Percentiles rank a stretch among this genome's conserved stretches.
These are phyloP conservation scores for Pinus albicaulis DNA, from an alignment of 75 land plant species.

Conservation along the genomic window DNA sequence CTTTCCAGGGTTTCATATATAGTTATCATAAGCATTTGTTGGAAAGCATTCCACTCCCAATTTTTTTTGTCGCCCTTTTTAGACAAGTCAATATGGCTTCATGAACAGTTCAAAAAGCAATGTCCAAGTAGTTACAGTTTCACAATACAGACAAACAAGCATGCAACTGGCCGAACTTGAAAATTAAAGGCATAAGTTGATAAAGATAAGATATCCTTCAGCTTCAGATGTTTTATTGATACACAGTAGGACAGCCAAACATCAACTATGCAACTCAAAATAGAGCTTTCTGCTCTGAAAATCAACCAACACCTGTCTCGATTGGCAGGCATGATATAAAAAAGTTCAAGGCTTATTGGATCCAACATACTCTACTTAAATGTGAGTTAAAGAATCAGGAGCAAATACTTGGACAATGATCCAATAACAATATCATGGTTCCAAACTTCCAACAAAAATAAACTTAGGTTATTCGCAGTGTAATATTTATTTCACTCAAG, in stretches of 20 bases:
- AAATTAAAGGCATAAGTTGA: too few relatives aligned
- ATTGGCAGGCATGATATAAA: not conserved
- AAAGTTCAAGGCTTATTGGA: not conserved
- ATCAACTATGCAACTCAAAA: not conserved
- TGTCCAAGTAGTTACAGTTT: not conserved
- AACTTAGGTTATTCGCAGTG: not conserved
- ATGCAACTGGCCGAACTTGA: not conserved
- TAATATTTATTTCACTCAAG: not conserved
- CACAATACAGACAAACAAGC: not conserved
- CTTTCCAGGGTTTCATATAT: too few relatives aligned
- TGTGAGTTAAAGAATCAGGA: not conserved
- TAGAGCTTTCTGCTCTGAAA: not conserved
- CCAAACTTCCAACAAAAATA: not conserved
- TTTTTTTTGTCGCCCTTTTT: not conserved
- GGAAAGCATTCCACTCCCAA: too few relatives aligned
- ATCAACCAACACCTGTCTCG: not conserved
- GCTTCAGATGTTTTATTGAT: not conserved
- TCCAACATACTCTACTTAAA: not conserved
- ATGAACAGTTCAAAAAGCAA: not conserved
- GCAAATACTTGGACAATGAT: constrained; percentile 2
- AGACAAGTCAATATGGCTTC: too few relatives aligned
- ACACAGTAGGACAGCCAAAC: not conserved
- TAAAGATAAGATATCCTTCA: not conserved
- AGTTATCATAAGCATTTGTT: too few relatives aligned
- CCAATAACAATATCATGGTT: constrained; percentile 1